Percentiles rank a stretch among this genome's conserved stretches.
phyloP scores from a whole-genome alignment of 495 filamentous ascomycete genomes.

The Platismatia glauca region DNA sequence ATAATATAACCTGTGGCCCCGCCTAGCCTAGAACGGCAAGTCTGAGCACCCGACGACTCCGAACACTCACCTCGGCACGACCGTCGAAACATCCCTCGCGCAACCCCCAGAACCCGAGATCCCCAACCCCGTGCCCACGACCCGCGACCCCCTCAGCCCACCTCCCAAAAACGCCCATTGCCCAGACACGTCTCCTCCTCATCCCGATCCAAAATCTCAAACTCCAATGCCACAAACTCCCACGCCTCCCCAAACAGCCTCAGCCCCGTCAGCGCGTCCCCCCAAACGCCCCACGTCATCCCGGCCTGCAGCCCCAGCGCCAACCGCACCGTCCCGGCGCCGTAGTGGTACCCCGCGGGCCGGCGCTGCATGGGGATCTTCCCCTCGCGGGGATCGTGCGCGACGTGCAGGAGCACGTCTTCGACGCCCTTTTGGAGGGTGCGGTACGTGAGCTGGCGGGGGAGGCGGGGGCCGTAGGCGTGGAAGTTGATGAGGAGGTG shows the following conservation, averaged over 20 bases:
- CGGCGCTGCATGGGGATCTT: not conserved
- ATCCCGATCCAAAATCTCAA: not conserved
- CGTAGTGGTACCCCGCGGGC: not conserved
- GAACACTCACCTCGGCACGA: too few species aligned
- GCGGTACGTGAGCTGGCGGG: not conserved
- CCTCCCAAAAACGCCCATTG: not conserved
- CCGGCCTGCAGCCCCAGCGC: not conserved
- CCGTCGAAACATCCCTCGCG: too few species aligned
- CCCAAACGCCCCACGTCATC: constrained; percentile 1
- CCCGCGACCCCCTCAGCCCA: too few species aligned
- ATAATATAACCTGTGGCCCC: too few species aligned
- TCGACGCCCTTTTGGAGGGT: not conserved
- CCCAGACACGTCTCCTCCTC: not conserved
- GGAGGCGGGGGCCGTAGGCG: not conserved
- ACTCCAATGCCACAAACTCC: not conserved
- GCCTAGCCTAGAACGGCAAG: too few species aligned
- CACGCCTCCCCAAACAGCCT: not conserved
- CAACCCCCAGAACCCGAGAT: too few species aligned
- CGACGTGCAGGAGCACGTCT: not conserved
- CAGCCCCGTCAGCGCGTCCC: not conserved
- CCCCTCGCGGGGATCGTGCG: not conserved
- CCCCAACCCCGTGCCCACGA: too few species aligned
- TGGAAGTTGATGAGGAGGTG: not conserved
- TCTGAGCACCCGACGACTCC: too few species aligned
- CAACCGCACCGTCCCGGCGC: too few species aligned